Conservation (phyloP, 2,329 filamentous ascomycete genomes). For the Colletotrichum orbiculare region DNA sequence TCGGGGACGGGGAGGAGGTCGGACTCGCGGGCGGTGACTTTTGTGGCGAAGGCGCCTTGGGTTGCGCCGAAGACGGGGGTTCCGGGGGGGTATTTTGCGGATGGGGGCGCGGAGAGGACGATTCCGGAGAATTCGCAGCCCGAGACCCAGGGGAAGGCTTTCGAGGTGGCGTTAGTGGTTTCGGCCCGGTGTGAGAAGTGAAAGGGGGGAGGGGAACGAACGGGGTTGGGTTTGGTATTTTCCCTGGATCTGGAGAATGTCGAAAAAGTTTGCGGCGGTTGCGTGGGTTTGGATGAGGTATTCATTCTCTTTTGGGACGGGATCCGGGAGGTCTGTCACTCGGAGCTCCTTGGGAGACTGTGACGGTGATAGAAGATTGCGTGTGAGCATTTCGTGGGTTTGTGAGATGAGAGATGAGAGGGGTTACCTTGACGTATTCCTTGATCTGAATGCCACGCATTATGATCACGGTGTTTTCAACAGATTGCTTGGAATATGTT, state of each 20-base stretch:
- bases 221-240: slow-evolving; percentile 94
- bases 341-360: slow-evolving; percentile 83
- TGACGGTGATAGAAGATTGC: background rate
- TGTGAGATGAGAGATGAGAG: slow-evolving; percentile 20
- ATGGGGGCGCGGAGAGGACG: slow-evolving; percentile 73
- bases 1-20: slow-evolving; percentile 78
- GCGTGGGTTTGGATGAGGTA: slow-evolving; percentile 91
- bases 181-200: background rate
- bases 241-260: slow-evolving; percentile 92
- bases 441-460: slow-evolving; percentile 83
- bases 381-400: background rate
- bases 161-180: background rate
- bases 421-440: slow-evolving; percentile 77
- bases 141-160: slow-evolving; percentile 84
- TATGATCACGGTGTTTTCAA: slow-evolving; percentile 42
- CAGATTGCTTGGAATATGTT: background rate
- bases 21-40: slow-evolving; percentile 74
- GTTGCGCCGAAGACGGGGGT: slow-evolving; percentile 87
- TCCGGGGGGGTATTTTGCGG: slow-evolving; percentile 77
- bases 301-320: slow-evolving; percentile 75
- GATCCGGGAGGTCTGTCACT: slow-evolving; percentile 80
- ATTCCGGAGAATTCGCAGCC: slow-evolving; percentile 89
- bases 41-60: slow-evolving; percentile 88
- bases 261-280: slow-evolving; percentile 95
- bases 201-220: slow-evolving; percentile 44